Percentiles rank a stretch among this genome's conserved stretches.
These are phyloP conservation scores for Klebsormidium nitens DNA, from an alignment of 139 green algal genomes.

Conservation along the genomic window DNA sequence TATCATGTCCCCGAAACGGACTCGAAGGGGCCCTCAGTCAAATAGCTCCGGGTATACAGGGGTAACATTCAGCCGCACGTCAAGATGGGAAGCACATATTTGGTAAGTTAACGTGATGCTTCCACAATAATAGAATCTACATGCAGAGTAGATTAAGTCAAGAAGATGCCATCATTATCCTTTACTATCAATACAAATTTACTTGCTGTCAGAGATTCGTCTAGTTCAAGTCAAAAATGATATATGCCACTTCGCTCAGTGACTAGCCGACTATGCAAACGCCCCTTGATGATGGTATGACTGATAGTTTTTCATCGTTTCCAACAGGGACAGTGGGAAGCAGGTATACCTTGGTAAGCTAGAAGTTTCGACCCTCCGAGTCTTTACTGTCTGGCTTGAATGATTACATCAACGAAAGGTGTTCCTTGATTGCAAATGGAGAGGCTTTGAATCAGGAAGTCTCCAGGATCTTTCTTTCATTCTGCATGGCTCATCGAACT, in stretches of 20 bases:
- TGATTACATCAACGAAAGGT: no score
- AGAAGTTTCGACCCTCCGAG: neutral
- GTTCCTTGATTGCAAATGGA: no score
- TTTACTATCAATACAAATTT: no score
- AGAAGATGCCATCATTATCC: no score
- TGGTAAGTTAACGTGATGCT: slow-evolving; percentile 15
- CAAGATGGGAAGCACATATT: slow-evolving; percentile 29
- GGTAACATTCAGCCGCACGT: slow-evolving; percentile 24
- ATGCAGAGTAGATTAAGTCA: no score
- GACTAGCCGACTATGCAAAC: neutral
- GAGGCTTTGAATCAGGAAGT: no score
- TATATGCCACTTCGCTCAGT: neutral
- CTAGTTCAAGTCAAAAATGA: neutral
- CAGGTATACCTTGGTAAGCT: slow-evolving; percentile 35
- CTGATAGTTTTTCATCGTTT: neutral
- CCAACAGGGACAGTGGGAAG: slow-evolving; percentile 22
- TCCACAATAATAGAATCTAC: no score
- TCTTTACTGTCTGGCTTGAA: neutral
- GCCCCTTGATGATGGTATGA: neutral
- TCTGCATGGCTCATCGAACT: neutral
- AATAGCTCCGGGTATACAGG: slow-evolving; percentile 23
- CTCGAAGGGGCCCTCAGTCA: slow-evolving; percentile 20
- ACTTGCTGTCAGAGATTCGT: no score
- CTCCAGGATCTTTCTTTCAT: neutral
- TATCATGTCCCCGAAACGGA: no score